A percentile compares a stretch with the other conserved stretches of the same genome.
These are phyloP conservation scores for Lactifluus hygrophoroides DNA, from an alignment of 768 basidiomycete genomes.

Conservation along the genomic window DNA sequence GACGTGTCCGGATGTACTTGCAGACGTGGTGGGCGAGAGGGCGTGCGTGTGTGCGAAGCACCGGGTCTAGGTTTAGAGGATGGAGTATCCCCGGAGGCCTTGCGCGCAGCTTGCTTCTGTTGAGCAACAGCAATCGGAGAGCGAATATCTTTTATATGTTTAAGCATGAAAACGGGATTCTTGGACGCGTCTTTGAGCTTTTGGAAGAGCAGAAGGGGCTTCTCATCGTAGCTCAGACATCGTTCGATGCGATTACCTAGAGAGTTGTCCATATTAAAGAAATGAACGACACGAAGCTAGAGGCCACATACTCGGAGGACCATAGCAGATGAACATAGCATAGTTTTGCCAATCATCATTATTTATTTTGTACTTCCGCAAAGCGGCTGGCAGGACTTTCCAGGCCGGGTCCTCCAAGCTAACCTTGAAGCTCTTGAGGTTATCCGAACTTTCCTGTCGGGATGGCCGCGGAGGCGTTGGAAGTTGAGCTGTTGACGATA, in stretches of 20 bases:
- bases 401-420: conserved; percentile 96
- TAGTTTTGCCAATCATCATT: conserved; percentile 99
- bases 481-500: conserved; percentile 5
- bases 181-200: conserved; percentile 95
- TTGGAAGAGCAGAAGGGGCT: conserved; percentile 93
- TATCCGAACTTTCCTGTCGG: conserved; percentile 60
- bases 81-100: conserved; percentile 42
- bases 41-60: conserved; percentile 29
- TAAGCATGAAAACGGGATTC: conserved; percentile 98
- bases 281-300: not conserved
- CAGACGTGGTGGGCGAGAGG: conserved; percentile 54
- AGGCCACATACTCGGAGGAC: conserved; percentile 61
- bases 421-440: conserved; percentile 93
- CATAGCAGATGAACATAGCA: conserved; percentile 99
- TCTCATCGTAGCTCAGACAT: conserved; percentile 96
- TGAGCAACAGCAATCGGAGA: conserved; percentile 96
- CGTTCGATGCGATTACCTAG: conserved; percentile 77
- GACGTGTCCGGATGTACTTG: conserved; percentile 56
- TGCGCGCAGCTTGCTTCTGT: conserved; percentile 88
- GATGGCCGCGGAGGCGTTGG: conserved; percentile 36
- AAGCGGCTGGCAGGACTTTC: conserved; percentile 95
- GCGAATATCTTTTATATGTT: conserved; percentile 93
- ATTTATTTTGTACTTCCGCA: conserved; percentile 98
- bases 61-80: conserved; percentile 25
- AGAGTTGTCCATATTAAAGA: not conserved